Percentiles rank a stretch among this genome's conserved stretches.
These are phyloP conservation scores for Epithemia pelagica DNA, from an alignment of 108 stramenopile genomes.

Conservation along the genomic window DNA sequence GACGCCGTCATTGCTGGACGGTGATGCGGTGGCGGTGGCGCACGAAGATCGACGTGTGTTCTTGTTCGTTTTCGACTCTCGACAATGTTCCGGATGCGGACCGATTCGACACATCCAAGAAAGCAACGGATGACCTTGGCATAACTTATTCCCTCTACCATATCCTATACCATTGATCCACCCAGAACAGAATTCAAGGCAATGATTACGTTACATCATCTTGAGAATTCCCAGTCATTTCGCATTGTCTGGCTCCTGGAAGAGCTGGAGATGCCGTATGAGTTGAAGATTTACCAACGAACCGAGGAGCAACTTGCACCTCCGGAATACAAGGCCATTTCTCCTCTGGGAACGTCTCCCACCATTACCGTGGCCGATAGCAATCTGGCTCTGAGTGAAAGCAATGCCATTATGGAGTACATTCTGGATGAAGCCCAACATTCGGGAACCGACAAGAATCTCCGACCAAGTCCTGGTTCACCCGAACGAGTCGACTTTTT, in stretches of 20 bases:
- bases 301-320: slow-evolving; percentile 1
- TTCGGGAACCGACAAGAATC: neutral
- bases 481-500: slow-evolving; percentile 8
- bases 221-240: slow-evolving; percentile 12
- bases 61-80: too few species aligned
- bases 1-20: too few species aligned
- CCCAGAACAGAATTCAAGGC: too few species aligned
- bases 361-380: slow-evolving; percentile 5
- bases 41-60: too few species aligned
- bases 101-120: too few species aligned
- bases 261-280: slow-evolving; percentile 9
- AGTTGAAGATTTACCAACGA: slow-evolving; percentile 15
- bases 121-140: too few species aligned
- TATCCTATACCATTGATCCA: too few species aligned
- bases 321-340: slow-evolving; percentile 12
- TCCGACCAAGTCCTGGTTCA: slow-evolving; percentile 9
- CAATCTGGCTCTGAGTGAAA: slow-evolving; percentile 9
- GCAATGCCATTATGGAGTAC: slow-evolving; percentile 19
- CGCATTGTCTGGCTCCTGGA: slow-evolving; percentile 23
- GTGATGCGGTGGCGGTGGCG: too few species aligned
- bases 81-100: too few species aligned
- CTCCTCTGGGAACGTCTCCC: slow-evolving; percentile 13
- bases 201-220: slow-evolving; percentile 16
- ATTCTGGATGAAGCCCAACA: slow-evolving; percentile 7
- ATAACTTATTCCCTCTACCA: too few species aligned